A percentile compares a stretch with the other conserved stretches of the same genome.
Evolutionary conservation across 257 asterid genomes (phyloP).

Genomic region (Solanum piurae): DNA sequence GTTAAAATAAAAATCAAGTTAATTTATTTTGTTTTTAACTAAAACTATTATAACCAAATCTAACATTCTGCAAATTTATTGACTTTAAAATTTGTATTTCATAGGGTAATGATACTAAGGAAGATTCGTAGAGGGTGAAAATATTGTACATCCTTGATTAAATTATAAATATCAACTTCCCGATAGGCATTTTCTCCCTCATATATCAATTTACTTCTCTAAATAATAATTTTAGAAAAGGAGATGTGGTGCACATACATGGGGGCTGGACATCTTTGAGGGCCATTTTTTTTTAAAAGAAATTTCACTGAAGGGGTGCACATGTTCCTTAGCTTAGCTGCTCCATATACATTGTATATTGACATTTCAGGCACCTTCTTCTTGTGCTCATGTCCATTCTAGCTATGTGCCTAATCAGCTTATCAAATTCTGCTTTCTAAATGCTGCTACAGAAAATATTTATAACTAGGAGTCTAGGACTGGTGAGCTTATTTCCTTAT

Average conservation of each 20-base stretch:
- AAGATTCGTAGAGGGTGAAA: background rate
- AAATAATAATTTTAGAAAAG: too few species aligned
- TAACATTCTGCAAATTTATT: background rate
- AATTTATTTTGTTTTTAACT: background rate
- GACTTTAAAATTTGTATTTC: background rate
- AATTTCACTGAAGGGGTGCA: conserved; percentile 43
- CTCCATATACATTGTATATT: conserved; percentile 21
- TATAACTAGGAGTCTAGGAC: background rate
- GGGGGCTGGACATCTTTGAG: conserved; percentile 59
- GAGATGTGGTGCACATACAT: conserved; percentile 37
- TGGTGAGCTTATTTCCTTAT: background rate
- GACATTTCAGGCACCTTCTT: conserved; percentile 15
- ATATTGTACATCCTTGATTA: background rate
- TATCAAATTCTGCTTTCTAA: background rate
- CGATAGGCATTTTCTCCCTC: background rate
- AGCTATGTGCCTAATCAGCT: background rate
- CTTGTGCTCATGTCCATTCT: background rate
- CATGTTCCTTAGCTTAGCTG: conserved; percentile 47
- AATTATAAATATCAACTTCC: background rate
- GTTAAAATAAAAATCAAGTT: background rate
- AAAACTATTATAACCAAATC: background rate
- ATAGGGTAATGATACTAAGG: background rate
- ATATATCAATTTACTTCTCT: background rate
- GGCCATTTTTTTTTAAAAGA: conserved; percentile 18
- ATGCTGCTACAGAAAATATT: background rate